phyloP scores from a whole-genome alignment of 768 basidiomycete species.

The Suillus luteus region DNA sequence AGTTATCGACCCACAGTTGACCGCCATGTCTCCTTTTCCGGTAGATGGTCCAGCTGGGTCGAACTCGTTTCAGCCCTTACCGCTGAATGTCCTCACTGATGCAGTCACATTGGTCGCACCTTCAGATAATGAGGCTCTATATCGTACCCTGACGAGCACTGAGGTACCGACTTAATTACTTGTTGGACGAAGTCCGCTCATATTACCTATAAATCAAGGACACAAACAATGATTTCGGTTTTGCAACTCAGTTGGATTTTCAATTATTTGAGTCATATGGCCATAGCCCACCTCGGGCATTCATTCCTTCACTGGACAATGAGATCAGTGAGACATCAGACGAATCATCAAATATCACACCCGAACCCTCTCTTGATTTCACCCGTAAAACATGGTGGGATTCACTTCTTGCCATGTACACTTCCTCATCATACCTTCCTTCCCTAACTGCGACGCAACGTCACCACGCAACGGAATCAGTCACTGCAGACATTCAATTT shows the following conservation, averaged over 20 bases:
- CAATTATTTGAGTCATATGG: slow-evolving; percentile 4
- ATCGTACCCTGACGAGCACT: slow-evolving; percentile 22
- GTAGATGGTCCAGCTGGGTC: slow-evolving; percentile 7
- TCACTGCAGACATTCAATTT: slow-evolving; percentile 61
- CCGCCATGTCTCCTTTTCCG: slow-evolving; percentile 21
- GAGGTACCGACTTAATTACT: slow-evolving; percentile 34
- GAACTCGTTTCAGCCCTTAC: slow-evolving; percentile 10
- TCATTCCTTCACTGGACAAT: slow-evolving; percentile 19
- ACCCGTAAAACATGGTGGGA: slow-evolving; percentile 82
- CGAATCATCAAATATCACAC: slow-evolving; percentile 32
- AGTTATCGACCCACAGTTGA: slow-evolving; percentile 30
- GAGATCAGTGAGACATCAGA: slow-evolving; percentile 19
- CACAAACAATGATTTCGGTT: slow-evolving; percentile 12
- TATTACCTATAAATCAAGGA: slow-evolving; percentile 27
- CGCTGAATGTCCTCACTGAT: slow-evolving; percentile 11
- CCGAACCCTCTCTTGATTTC: slow-evolving; percentile 66
- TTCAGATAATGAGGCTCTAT: slow-evolving; percentile 15
- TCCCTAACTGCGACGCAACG: slow-evolving; percentile 45
- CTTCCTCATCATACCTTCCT: slow-evolving; percentile 34
- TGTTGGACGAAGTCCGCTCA: slow-evolving; percentile 26
- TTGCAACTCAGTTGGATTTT: slow-evolving; percentile 13
- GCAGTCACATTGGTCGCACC: slow-evolving; percentile 16
- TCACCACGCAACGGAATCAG: slow-evolving; percentile 43
- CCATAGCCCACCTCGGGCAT: slow-evolving; percentile 9
- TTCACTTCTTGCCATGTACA: slow-evolving; percentile 59